A percentile compares a stretch with the other conserved stretches of the same genome.
Evolutionary conservation across 129 eudicot genomes (phyloP).

Genomic region (Deinandra increscens): DNA sequence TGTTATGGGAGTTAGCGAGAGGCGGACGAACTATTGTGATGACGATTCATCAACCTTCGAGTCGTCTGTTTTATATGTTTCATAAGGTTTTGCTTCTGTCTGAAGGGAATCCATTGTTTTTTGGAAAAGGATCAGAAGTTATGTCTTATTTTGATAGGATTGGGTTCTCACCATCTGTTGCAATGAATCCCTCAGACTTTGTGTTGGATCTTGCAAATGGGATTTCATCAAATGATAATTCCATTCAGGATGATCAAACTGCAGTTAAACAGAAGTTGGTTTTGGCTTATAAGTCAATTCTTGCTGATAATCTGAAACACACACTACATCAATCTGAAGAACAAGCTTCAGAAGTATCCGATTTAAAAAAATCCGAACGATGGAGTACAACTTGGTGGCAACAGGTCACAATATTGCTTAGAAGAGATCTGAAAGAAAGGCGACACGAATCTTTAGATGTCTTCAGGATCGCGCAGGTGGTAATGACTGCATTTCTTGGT

Average conservation of each 20-base stretch:
- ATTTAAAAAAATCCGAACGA: slow-evolving; percentile 29
- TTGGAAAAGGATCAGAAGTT: slow-evolving; percentile 61
- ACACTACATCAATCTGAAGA: slow-evolving; percentile 17
- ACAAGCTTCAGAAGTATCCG: slow-evolving; percentile 8
- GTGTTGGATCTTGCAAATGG: slow-evolving; percentile 81
- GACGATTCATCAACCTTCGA: slow-evolving; percentile 93
- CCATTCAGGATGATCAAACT: slow-evolving; percentile 43
- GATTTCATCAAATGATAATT: slow-evolving; percentile 47
- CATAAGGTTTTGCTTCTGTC: slow-evolving; percentile 73
- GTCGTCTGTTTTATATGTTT: slow-evolving; percentile 85
- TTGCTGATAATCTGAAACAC: slow-evolving; percentile 39
- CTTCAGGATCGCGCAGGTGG: slow-evolving; percentile 53
- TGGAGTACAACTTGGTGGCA: slow-evolving; percentile 85
- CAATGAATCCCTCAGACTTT: slow-evolving; percentile 94
- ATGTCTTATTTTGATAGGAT: slow-evolving; percentile 56
- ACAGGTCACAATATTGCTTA: slow-evolving; percentile 57
- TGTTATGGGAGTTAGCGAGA: slow-evolving; percentile 60
- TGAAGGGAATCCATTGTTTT: slow-evolving; percentile 74
- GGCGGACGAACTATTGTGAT: slow-evolving; percentile 77
- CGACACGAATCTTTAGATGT: slow-evolving; percentile 55
- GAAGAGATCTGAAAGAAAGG: slow-evolving; percentile 76
- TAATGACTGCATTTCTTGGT: slow-evolving; percentile 41
- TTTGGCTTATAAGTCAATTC: slow-evolving; percentile 44
- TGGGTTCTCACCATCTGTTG: slow-evolving; percentile 64
- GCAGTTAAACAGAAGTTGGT: slow-evolving; percentile 50